phyloP scores from a whole-genome alignment of 2,329 filamentous ascomycete species.

The Epichloe bromicola region DNA sequence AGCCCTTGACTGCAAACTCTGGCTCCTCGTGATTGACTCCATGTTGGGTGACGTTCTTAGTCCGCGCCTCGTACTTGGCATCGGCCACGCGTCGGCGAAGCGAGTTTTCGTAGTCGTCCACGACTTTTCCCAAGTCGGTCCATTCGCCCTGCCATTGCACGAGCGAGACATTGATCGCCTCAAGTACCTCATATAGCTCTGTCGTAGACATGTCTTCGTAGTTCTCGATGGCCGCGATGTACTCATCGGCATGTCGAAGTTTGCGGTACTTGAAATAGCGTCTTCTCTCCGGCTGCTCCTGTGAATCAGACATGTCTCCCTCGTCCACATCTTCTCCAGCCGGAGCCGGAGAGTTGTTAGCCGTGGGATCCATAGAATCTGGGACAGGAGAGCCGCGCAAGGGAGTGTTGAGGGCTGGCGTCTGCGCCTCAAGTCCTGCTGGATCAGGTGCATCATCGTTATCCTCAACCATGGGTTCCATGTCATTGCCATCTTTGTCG shows the following conservation, averaged over 20 bases:
- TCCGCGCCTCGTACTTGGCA: constrained; percentile 31
- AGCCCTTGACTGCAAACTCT: constrained; percentile 42
- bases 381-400: constrained; percentile 25
- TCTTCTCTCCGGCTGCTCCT: constrained; percentile 17
- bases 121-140: constrained; percentile 33
- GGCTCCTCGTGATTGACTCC: constrained; percentile 33
- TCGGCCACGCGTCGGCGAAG: constrained; percentile 36
- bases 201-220: constrained; percentile 33
- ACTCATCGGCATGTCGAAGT: constrained; percentile 37
- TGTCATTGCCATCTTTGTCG: constrained; percentile 13
- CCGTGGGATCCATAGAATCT: constrained; percentile 25
- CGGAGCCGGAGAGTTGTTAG: constrained; percentile 25
- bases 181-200: constrained; percentile 32
- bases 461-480: constrained; percentile 20
- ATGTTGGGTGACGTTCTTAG: constrained; percentile 24
- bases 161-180: constrained; percentile 32
- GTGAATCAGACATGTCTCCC: constrained; percentile 21
- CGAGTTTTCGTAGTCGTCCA: constrained; percentile 46
- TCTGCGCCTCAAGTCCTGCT: constrained; percentile 20
- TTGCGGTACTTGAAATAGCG: constrained; percentile 34
- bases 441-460: constrained; percentile 19
- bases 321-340: constrained; percentile 24
- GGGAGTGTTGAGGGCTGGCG: constrained; percentile 26
- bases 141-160: constrained; percentile 43
- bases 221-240: constrained; percentile 33